Evolutionary conservation across 805 yeast species (phyloP), one percentile per base, ranked within the genome.

Genomic region (Debaryomyces prosopidis): DNA sequence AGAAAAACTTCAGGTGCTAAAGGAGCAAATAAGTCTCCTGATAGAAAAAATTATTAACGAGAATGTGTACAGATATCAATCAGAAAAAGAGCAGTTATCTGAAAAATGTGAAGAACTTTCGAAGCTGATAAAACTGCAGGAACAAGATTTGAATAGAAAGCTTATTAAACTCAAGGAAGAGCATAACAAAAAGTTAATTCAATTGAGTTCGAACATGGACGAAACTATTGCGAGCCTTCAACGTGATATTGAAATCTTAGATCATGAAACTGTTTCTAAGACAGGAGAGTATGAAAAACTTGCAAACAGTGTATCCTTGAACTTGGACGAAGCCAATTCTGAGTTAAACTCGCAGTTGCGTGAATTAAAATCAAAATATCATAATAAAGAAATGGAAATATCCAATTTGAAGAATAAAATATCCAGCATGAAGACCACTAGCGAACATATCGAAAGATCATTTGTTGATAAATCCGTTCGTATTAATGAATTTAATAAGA

Each of bases 11-110:
- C 48, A 55, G 18, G 39, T 43, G 3, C 51, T 69, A 23, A 68
- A 67, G 42, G 70, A 67, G 37, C 46, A 42, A 5, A 56, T 62
- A 10, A 50, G 60, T 1, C 46, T 39, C 0, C 63, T 74, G 52
- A 66, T 80, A 1, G 78, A 77, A 34, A 44, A 54, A 1, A 48
- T 75, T 5, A 65, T 75, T 28, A 53, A 63, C 5, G 56, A 57
- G 12, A 73, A 70, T 42, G 65, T 66, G 4, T 54, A 54, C 15
- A 55, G 62, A 33, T 58, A 62, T 23, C 63, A 71, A 36, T 45
- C 51, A 7, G 55, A 63, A 37, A 71, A 69, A 44, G 54, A 50
- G 8, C 31, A 39, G 19, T 36, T 60, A 27, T 32, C 26, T 5
- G n/a, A 31, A 8, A 46, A 57, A 41, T 46, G 55, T 35, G 54